These are phyloP conservation scores for Pneumocystis oryctolagi DNA, from an alignment of 1,139 yeast genomes.

Conservation along the genomic window DNA sequence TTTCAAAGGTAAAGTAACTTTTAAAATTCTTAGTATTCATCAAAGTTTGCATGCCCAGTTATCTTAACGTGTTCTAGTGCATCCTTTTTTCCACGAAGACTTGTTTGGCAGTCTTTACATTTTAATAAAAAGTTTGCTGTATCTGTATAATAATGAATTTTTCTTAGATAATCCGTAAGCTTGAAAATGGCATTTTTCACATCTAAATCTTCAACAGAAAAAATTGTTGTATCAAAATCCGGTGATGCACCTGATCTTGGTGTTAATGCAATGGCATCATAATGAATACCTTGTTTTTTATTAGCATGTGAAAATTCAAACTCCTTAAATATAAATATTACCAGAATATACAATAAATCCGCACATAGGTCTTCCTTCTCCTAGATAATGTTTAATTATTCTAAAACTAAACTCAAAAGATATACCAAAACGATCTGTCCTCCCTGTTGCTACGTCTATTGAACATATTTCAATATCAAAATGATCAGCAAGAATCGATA, in stretches of 20 bases:
- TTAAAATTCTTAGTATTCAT: slow-evolving; percentile 47
- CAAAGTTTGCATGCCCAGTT: slow-evolving; percentile 52
- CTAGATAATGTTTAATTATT: not conserved
- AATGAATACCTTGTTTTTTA: slow-evolving; percentile 40
- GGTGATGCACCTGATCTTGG: slow-evolving; percentile 20
- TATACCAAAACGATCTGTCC: slow-evolving; percentile 40
- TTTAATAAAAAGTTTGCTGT: slow-evolving; percentile 45
- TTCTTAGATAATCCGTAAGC: slow-evolving; percentile 35
- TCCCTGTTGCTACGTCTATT: slow-evolving; percentile 52
- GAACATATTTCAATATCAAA: slow-evolving; percentile 43
- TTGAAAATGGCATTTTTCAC: slow-evolving; percentile 29
- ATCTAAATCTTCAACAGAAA: slow-evolving; percentile 22
- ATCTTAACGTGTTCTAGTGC: slow-evolving; percentile 52
- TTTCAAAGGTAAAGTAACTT: slow-evolving; percentile 44
- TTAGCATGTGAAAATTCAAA: not conserved
- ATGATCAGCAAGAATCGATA: slow-evolving; percentile 46
- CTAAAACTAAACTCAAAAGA: not conserved
- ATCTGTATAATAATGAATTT: slow-evolving; percentile 49
- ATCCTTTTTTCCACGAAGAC: slow-evolving; percentile 49
- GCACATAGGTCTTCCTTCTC: not conserved
- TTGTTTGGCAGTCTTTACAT: slow-evolving; percentile 42
- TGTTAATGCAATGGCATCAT: slow-evolving; percentile 44
- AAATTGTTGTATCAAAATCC: slow-evolving; percentile 31
- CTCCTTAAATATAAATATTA: not conserved
- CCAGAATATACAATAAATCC: not conserved